Conservation (phyloP, 805 yeast genomes). For the Babjeviella inositovora region DNA sequence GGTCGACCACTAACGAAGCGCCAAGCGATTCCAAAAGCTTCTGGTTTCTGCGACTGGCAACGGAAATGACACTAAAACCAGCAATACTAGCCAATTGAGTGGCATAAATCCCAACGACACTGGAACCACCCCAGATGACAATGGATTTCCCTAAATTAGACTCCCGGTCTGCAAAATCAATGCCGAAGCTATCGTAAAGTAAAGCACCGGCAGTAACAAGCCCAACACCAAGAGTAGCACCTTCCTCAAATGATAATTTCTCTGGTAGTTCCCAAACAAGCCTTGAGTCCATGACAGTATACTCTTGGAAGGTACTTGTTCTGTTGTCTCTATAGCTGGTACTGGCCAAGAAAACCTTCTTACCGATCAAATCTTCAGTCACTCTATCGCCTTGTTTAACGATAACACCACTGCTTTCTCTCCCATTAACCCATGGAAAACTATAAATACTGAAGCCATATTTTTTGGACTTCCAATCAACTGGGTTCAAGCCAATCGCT, state of each 20-base stretch:
- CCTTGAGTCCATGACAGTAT: constrained; percentile 23
- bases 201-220: constrained; percentile 23
- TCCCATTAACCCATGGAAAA: constrained; percentile 33
- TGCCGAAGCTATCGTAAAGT: constrained; percentile 7
- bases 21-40: constrained; percentile 9
- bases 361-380: constrained; percentile 10
- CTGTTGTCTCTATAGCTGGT: constrained; percentile 28
- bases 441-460: constrained; percentile 26
- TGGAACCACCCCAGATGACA: constrained; percentile 31
- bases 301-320: constrained; percentile 30
- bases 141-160: constrained; percentile 5
- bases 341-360: constrained; percentile 23
- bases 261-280: constrained; percentile 25
- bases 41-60: constrained; percentile 8
- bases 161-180: constrained; percentile 3
- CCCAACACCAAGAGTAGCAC: constrained; percentile 30
- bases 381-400: constrained; percentile 16
- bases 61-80: constrained; percentile 16
- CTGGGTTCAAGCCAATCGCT: constrained; percentile 25
- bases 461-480: constrained; percentile 32
- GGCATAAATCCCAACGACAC: constrained; percentile 25
- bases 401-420: constrained; percentile 25
- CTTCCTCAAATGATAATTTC: constrained; percentile 15
- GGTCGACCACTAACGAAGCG: constrained; percentile 16
- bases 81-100: constrained; percentile 22